Base-by-base conservation (phyloP, 169 alveolate genomes). In the Plasmodium vinckei region DNA sequence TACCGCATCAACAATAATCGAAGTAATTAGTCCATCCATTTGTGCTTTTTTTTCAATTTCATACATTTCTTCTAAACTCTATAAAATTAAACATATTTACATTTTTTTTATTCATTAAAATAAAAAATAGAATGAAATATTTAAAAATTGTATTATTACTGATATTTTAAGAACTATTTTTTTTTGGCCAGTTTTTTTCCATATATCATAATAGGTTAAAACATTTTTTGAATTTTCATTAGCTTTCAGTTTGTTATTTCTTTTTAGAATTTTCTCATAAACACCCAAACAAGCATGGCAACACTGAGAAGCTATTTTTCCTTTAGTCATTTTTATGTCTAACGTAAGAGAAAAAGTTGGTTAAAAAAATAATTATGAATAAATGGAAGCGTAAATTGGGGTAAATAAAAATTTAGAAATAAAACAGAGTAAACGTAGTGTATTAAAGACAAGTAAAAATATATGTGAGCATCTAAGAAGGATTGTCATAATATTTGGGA, bases 271-370 rank as follows among this genome's bases (percentile, higher is more conserved):
- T 86, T 86, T 86, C 53, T 86, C 87, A 44, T 86, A 86, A 13
- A 86, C 87, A 4, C 77, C 27, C 71, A 86, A 17, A 33, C 91
- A 86, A 17, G 98, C 99, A 92, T 97, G 99, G 12, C 98, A 97
- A 51, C 98, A 96, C 90, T 97, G 97, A 39, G 99, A 98, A 10
- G 98, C 96, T 13, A 96, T 96, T 91, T 97, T 97, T 5, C 99
- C 99, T 79, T 95, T 94, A 46, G 96, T 96, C 99, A 97, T 97
- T 73, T 95, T 95, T 59, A 97, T 75, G 87, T 97, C 99, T 94
- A 59, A 21, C 25, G 15, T 51, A 67, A n/a, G 54, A 47, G 51
- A 27, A 21, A 42, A 9, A 61, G 46, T 13, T 1, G 47, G 21
- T 51, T 23, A n/a, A 44, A 56, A 56, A 17, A 5, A 17, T 17